A percentile compares a stretch with the other conserved stretches of the same genome.
These are phyloP conservation scores for Clarkia xantiana DNA, from an alignment of 345 rosid species.

Conservation along the genomic window DNA sequence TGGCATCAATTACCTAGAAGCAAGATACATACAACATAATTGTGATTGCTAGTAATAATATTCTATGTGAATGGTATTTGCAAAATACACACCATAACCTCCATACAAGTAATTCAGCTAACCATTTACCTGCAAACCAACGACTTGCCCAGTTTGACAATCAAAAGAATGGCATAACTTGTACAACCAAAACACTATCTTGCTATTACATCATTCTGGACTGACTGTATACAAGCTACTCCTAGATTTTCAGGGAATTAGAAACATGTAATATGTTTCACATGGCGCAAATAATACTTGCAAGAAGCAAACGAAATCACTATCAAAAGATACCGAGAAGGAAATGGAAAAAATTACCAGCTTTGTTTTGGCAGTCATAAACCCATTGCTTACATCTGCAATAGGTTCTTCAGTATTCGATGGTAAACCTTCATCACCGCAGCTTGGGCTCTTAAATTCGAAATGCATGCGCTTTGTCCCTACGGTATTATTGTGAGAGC, in stretches of 20 bases:
- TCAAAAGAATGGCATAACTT: too few species aligned
- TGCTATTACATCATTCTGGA: too few species aligned
- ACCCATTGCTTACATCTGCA: conserved; percentile 40
- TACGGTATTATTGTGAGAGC: conserved; percentile 20
- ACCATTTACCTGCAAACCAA: too few species aligned
- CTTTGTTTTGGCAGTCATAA: conserved; percentile 81
- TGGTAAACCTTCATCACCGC: conserved; percentile 20
- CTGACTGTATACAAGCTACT: too few species aligned
- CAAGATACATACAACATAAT: conserved; percentile 14
- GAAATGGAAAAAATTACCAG: conserved; percentile 36
- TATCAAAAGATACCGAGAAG: neutral
- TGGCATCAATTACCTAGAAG: conserved; percentile 70
- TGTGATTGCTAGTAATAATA: neutral
- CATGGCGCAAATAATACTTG: too few species aligned
- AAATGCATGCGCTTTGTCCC: conserved; percentile 52
- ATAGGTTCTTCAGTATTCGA: conserved; percentile 29
- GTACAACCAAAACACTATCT: too few species aligned
- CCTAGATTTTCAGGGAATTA: too few species aligned
- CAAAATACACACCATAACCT: too few species aligned
- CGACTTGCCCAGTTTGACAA: too few species aligned
- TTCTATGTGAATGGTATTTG: too few species aligned
- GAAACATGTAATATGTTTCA: too few species aligned
- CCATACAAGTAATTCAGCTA: too few species aligned
- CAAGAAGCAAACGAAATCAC: neutral
- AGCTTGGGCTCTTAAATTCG: conserved; percentile 36